Percentiles rank a stretch among this genome's conserved stretches.
Evolutionary conservation across 805 yeast genomes (phyloP).

Genomic region (Lipomyces kockii): DNA sequence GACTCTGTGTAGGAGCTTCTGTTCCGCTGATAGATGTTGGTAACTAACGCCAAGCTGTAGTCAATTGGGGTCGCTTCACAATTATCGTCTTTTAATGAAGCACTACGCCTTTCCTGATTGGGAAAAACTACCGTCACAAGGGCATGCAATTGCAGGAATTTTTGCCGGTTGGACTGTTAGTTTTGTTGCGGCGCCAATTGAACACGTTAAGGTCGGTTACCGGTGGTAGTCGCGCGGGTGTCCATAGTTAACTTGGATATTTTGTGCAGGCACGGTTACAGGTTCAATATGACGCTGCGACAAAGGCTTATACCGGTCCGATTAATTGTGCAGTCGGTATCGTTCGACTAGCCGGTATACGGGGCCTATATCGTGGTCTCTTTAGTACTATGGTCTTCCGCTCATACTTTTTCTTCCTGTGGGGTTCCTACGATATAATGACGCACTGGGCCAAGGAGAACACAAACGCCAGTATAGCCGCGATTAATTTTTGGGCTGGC

Average conservation of each 20-base stretch:
- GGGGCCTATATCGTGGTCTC: constrained; percentile 78
- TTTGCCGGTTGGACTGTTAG: constrained; percentile 87
- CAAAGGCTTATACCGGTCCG: constrained; percentile 75
- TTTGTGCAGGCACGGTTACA: constrained; percentile 66
- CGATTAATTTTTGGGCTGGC: constrained; percentile 62
- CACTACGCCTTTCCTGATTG: constrained; percentile 61
- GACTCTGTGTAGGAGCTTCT: constrained; percentile 62
- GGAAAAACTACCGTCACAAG: too few relatives aligned
- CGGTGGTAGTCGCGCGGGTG: too few relatives aligned
- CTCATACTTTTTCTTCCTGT: constrained; percentile 84
- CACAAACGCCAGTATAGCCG: constrained; percentile 67
- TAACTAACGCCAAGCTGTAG: constrained; percentile 17
- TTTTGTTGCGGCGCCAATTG: constrained; percentile 69
- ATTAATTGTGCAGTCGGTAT: constrained; percentile 60
- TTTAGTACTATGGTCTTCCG: constrained; percentile 86
- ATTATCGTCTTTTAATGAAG: constrained; percentile 70
- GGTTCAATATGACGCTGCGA: constrained; percentile 81
- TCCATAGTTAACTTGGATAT: too few relatives aligned
- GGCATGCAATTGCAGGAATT: constrained; percentile 61
- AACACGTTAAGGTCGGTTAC: constrained; percentile 55
- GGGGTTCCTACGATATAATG: constrained; percentile 65
- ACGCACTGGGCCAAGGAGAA: constrained; percentile 68
- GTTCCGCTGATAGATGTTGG: neutral
- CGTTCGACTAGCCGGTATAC: constrained; percentile 45
- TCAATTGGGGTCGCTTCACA: constrained; percentile 83